Conservation (phyloP, 1,139 yeast species). For the Taphrina deformans region DNA sequence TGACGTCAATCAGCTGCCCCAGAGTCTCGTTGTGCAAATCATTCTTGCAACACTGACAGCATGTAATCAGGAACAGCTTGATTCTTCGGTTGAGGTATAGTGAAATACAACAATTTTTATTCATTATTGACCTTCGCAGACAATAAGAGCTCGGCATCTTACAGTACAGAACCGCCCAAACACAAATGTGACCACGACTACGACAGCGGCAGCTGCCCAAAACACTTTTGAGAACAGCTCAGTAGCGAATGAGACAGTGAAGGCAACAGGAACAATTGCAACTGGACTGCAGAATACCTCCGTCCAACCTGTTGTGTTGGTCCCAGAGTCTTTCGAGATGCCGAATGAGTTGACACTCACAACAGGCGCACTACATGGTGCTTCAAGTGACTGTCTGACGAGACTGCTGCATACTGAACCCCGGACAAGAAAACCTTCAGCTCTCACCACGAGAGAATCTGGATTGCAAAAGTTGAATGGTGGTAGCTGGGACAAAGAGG, state of each 20-base stretch:
- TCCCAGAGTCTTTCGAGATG: conserved; percentile 24
- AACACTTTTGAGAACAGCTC: neutral
- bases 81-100: conserved; percentile 41
- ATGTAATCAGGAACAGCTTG: conserved; percentile 56
- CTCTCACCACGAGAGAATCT: neutral
- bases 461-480: conserved; percentile 27
- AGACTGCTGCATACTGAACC: neutral
- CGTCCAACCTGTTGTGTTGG: neutral
- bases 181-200: neutral
- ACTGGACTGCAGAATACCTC: too few relatives aligned
- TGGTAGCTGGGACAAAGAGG: conserved; percentile 41
- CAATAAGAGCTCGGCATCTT: conserved; percentile 21
- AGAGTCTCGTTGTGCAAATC: conserved; percentile 62
- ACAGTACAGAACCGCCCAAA: conserved; percentile 22
- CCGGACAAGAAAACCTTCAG: neutral
- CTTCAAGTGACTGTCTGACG: conserved; percentile 28
- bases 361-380: conserved; percentile 34
- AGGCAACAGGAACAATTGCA: neutral
- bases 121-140: too few relatives aligned
- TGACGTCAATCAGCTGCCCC: conserved; percentile 69
- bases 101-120: too few relatives aligned
- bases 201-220: neutral
- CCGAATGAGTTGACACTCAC: conserved; percentile 31
- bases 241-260: neutral
- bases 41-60: conserved; percentile 63